Evolutionary conservation across 202 grass and related monocot species (phyloP), one percentile per base, ranked within the genome.

Genomic region (Miscanthus sacchariflorus): DNA sequence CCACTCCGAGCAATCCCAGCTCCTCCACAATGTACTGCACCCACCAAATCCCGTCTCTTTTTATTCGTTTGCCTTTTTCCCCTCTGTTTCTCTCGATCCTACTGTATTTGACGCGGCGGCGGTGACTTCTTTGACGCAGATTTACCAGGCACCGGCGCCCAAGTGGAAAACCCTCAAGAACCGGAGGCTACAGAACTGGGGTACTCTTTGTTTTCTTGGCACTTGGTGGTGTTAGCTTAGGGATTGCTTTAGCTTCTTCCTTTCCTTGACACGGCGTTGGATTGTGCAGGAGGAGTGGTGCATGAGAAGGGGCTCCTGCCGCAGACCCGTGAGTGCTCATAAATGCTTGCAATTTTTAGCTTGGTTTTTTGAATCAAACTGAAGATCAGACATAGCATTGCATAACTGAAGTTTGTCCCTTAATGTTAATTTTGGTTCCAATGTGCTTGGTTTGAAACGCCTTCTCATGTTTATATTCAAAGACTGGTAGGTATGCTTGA

Each of bases 251-350:
- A 49, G 2, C 14, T 17, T 56, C 71, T 24, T 46, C 30, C 13
- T 45, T 74, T 56, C 1, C 0, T 44, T 77, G n/a, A 71, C 30
- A 59, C 85, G 23, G 14, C 12, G 12, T 80, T 77, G 30, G 28
- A 49, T 19, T 82, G 25, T 33, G 77, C 81, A 95, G 96, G 94
- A 12, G 92, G 94, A 28, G 92, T 96, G 45, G 92, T 99, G 45
- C 92, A 99, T 87, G 96, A 99, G 88, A 96, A 99, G 75, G 90
- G 96, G 24, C 89, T 99, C 40, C 81, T 99, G 81, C 94, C 96
- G 45, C 94, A 96, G 79, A 68, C 93, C 13, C 83, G 96, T 99
- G 81, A 96, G 94, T 96, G 72, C 14, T 39, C 19, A 67, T 36
- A 36, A 28, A 46, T 17, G 14, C 17, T 80, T 61, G 40, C 24